Percentiles rank a stretch among this genome's conserved stretches.
phyloP scores from a whole-genome alignment of 345 rosid species.

The Moricandia arvensis region DNA sequence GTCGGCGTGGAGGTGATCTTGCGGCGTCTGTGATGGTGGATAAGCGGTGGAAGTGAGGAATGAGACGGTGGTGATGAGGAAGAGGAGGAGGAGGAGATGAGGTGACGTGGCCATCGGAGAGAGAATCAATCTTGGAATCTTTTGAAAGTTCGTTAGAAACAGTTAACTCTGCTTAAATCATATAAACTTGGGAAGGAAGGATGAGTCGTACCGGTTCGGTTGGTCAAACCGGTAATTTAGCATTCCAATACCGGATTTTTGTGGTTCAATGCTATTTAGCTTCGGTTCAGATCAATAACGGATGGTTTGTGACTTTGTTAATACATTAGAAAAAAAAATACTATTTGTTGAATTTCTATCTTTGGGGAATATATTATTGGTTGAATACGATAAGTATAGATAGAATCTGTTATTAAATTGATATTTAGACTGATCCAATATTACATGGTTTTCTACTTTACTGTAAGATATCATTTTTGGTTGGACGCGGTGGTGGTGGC shows the following conservation, averaged over 20 bases:
- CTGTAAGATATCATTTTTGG: neutral
- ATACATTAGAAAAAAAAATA: neutral
- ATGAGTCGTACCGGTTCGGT: neutral
- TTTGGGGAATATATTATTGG: neutral
- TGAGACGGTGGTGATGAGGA: neutral
- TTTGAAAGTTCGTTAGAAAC: too few relatives aligned
- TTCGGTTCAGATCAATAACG: neutral
- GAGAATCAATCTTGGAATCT: neutral
- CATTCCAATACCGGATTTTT: neutral
- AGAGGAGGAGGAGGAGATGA: neutral
- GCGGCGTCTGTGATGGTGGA: neutral
- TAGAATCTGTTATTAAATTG: neutral
- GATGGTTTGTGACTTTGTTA: neutral
- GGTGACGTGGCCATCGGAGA: neutral
- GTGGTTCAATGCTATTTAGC: neutral
- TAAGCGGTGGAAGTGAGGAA: slow-evolving; percentile 1
- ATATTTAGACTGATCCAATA: neutral
- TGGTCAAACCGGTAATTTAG: neutral
- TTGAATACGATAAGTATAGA: neutral
- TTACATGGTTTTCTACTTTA: neutral
- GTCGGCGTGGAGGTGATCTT: neutral
- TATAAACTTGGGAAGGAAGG: neutral
- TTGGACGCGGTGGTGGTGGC: neutral
- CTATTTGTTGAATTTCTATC: neutral
- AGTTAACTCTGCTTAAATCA: neutral